Evolutionary conservation across 306 rosid species (phyloP), one percentile per base, ranked within the genome.

Genomic region (Sechiopsis laciniata): DNA sequence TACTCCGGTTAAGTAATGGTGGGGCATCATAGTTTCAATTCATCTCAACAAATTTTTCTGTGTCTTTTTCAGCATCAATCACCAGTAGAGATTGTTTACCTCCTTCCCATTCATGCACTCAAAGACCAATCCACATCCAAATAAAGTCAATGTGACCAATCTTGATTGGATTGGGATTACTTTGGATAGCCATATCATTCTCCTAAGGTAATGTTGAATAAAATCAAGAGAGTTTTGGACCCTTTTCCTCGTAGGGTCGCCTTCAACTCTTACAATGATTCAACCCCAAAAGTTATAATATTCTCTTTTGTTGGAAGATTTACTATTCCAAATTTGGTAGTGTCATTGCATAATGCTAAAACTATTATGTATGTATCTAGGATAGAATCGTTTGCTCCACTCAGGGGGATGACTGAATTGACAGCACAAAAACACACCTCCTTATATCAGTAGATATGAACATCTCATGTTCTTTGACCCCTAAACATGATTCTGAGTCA

Each of bases 401-500:
- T 66, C 20, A 0, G 11, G 17, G 35, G 54, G 72, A 13, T 20
- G 17, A 67, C 12, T 46, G 72, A 67, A 17, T 35, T 32, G 72
- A 46, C 72, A 67, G 10, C 72, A 67, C 72, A 42, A 26, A 8
- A n/a, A n/a, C 72, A 42, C 71, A 65, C 52, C 52, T 9, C 29
- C 24, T 46, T 45, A 35, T 42, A 46, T 22, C 54, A 67, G 56
- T 5, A 45, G 71, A 42, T n/a, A 17, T 67, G 56, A 67, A 46
- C 72, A 45, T 46, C 55, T 45, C 72, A 67, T 55, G 56, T 67
- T 42, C 19, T 67, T 42, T 46, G 42, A 67, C n/a, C 55, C 45
- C 55, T 67, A 45, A 21, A 67, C 55, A 51, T 67, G 72, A 67
- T 67, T 42, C 72, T 21, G 72, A 67, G 32, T 67, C 72, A 67